Conservation (phyloP, 1,139 yeast species). For the Debaryomyces fabryi region DNA sequence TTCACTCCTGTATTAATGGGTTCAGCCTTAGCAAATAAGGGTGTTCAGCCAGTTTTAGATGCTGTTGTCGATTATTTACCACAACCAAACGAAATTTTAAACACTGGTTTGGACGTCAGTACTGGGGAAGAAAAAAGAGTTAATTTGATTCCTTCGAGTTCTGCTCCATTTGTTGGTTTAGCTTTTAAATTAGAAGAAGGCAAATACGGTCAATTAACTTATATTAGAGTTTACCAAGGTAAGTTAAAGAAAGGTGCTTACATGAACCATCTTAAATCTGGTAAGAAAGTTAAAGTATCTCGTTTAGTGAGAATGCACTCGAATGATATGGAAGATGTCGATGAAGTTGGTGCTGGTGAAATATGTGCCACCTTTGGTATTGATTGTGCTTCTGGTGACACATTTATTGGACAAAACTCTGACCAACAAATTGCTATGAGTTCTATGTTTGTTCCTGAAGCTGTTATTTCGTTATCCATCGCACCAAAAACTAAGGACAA, state of each 20-base stretch:
- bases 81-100: conserved; percentile 88
- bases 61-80: conserved; percentile 96
- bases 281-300: conserved; percentile 92
- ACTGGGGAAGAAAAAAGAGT: conserved; percentile 60
- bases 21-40: conserved; percentile 94
- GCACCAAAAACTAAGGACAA: conserved; percentile 88
- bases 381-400: conserved; percentile 99
- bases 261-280: conserved; percentile 87
- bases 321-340: conserved; percentile 97
- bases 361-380: conserved; percentile 99
- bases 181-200: conserved; percentile 99
- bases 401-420: conserved; percentile 79
- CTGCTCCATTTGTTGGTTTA: conserved; percentile 87
- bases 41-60: conserved; percentile 92
- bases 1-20: conserved; percentile 99
- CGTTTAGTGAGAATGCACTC: conserved; percentile 98
- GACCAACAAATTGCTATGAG: conserved; percentile 83
- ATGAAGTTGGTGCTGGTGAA: conserved; percentile 96
- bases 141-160: conserved; percentile 70
- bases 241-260: conserved; percentile 86
- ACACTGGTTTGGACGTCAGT: conserved; percentile 81
- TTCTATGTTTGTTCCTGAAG: conserved; percentile 98
- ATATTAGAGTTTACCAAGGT: conserved; percentile 97
- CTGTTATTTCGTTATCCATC: conserved; percentile 91
- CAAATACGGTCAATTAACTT: conserved; percentile 94